phyloP scores from a whole-genome alignment of 179 eudicot species.

The Beta macrorhiza region DNA sequence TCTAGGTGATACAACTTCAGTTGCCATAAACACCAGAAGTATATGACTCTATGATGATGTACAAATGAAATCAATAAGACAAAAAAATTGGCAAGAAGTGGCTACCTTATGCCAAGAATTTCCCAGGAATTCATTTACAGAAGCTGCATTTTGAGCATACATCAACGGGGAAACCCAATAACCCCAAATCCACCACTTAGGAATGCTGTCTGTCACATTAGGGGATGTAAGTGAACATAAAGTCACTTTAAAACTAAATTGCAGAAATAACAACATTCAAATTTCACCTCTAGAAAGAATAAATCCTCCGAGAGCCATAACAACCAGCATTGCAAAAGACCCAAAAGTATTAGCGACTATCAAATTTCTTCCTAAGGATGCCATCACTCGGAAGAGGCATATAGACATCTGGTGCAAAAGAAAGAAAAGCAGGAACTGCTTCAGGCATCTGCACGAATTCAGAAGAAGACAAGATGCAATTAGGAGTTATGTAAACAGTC shows the following conservation, averaged over 20 bases:
- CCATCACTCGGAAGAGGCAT: slow-evolving; percentile 71
- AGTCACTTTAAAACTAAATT: neutral
- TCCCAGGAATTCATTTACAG: slow-evolving; percentile 86
- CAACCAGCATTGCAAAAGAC: slow-evolving; percentile 73
- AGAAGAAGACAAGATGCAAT: slow-evolving; percentile 4
- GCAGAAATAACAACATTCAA: slow-evolving; percentile 1
- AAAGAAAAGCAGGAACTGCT: slow-evolving; percentile 61
- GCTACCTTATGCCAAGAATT: slow-evolving; percentile 84
- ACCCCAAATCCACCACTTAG: slow-evolving; percentile 93
- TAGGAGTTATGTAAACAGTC: neutral
- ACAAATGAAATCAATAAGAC: neutral
- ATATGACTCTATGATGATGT: neutral
- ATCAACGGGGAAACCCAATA: slow-evolving; percentile 96
- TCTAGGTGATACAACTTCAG: neutral
- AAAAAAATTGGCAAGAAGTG: neutral
- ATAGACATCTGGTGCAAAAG: slow-evolving; percentile 81
- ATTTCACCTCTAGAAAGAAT: slow-evolving; percentile 63
- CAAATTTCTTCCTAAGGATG: slow-evolving; percentile 71
- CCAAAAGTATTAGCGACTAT: slow-evolving; percentile 86
- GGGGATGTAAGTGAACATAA: slow-evolving; percentile 13
- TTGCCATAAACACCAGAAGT: neutral
- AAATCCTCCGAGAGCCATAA: slow-evolving; percentile 87
- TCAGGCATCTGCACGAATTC: slow-evolving; percentile 50
- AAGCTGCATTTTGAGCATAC: slow-evolving; percentile 98
- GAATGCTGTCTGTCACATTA: slow-evolving; percentile 62